Percentiles rank a stretch among this genome's conserved stretches.
phyloP scores from a whole-genome alignment of 2,329 filamentous ascomycete genomes.

The Oidium heveae region DNA sequence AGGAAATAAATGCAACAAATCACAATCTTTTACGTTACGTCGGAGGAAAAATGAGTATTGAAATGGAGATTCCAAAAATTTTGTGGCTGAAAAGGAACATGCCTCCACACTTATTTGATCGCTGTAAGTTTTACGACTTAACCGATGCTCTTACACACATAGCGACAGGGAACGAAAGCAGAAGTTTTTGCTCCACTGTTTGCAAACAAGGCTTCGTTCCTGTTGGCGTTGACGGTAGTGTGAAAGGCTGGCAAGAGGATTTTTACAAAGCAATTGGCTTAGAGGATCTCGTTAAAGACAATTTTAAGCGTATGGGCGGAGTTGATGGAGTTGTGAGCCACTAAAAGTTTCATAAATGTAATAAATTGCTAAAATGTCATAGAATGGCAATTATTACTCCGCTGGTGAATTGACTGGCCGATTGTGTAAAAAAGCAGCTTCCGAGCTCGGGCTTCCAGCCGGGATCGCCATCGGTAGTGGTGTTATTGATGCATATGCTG shows the following conservation, averaged over 20 bases:
- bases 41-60: constrained; percentile 92
- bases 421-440: constrained; percentile 59
- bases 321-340: constrained; percentile 77
- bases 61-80: constrained; percentile 98
- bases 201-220: constrained; percentile 96
- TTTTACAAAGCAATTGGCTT: constrained; percentile 74
- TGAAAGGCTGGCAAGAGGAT: constrained; percentile 95
- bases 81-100: constrained; percentile 98
- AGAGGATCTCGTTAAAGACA: constrained; percentile 56
- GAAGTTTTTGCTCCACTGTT: constrained; percentile 86
- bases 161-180: constrained; percentile 72
- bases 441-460: constrained; percentile 58
- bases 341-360: constrained; percentile 6
- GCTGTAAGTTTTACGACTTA: constrained; percentile 93
- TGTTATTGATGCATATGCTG: constrained; percentile 94
- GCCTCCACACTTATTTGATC: constrained; percentile 68
- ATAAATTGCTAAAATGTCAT: constrained; percentile 7
- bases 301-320: constrained; percentile 83
- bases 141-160: constrained; percentile 82
- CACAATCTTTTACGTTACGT: constrained; percentile 92
- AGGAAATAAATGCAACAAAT: constrained; percentile 73
- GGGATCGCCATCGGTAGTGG: constrained; percentile 86
- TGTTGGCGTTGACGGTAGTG: constrained; percentile 87
- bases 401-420: constrained; percentile 77
- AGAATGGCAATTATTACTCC: constrained; percentile 83